phyloP scores from a whole-genome alignment of 1,284 basidiomycete genomes.

The Rhodotorula sp. region DNA sequence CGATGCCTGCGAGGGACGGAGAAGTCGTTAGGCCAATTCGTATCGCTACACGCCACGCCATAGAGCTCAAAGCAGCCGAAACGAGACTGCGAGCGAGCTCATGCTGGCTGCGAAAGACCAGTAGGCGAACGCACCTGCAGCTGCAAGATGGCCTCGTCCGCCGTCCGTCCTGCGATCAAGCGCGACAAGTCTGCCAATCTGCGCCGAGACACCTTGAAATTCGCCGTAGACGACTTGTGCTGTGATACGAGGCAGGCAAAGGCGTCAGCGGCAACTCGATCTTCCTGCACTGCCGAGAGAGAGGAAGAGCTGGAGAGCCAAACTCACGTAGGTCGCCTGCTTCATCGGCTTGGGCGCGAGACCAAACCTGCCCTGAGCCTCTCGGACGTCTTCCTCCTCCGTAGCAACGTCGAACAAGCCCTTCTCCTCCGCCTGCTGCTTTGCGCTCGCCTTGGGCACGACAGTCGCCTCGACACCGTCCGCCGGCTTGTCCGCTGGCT shows the following conservation, averaged over 20 bases:
- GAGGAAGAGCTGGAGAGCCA: not conserved
- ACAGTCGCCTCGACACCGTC: not conserved
- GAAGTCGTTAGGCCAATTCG: not conserved
- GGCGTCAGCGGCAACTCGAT: not conserved
- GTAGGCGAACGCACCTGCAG: constrained; percentile 76
- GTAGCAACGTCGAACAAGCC: constrained; percentile 26
- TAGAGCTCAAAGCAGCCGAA: not conserved
- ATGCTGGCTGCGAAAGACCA: not conserved
- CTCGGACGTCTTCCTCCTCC: constrained; percentile 26
- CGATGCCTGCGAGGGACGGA: constrained; percentile 18
- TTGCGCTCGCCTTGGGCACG: too few relatives aligned
- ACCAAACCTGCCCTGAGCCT: constrained; percentile 3
- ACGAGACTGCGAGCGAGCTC: too few relatives aligned
- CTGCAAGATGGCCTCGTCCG: constrained; percentile 92
- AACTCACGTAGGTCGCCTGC: constrained; percentile 27
- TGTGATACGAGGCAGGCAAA: constrained; percentile 46
- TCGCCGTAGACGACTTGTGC: constrained; percentile 86
- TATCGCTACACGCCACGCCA: too few relatives aligned
- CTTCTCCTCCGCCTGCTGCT: constrained; percentile 9
- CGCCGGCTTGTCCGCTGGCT: not conserved
- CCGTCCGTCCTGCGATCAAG: constrained; percentile 82
- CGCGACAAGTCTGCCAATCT: constrained; percentile 85
- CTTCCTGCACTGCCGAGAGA: too few relatives aligned
- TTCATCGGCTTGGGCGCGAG: constrained; percentile 2
- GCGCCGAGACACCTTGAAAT: constrained; percentile 88